phyloP scores from a whole-genome alignment of 495 filamentous ascomycete species.

The Podospora comata region DNA sequence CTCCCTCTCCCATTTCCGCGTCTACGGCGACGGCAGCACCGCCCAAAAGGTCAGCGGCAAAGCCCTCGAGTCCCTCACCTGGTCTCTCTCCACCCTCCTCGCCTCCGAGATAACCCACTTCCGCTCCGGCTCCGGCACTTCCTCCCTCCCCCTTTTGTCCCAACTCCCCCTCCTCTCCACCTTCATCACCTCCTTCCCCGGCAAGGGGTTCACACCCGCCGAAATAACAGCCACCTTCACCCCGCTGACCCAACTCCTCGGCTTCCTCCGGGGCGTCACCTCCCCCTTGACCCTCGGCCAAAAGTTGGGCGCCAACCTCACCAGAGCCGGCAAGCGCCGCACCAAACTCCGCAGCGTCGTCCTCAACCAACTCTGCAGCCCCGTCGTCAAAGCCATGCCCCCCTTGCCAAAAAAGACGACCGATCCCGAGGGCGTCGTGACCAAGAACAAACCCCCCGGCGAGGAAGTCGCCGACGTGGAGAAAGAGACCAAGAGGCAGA shows the following conservation, averaged over 20 bases:
- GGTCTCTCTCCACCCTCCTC: slow-evolving; percentile 20
- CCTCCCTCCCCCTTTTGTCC: slow-evolving; percentile 8
- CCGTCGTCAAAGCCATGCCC: slow-evolving; percentile 3
- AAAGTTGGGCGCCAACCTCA: slow-evolving; percentile 16
- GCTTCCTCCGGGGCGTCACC: slow-evolving; percentile 13
- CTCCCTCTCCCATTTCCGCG: not conserved
- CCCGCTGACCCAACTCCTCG: slow-evolving; percentile 12
- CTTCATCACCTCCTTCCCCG: slow-evolving; percentile 17
- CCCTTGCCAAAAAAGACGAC: not conserved
- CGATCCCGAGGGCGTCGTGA: not conserved
- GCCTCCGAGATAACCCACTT: slow-evolving; percentile 18
- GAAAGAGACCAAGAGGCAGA: slow-evolving; percentile 1
- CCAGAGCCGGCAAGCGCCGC: slow-evolving; percentile 12
- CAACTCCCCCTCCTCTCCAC: slow-evolving; percentile 17
- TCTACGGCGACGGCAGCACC: not conserved
- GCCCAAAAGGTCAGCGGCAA: slow-evolving; percentile 13
- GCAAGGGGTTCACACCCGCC: not conserved
- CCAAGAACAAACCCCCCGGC: slow-evolving; percentile 11
- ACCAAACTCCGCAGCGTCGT: slow-evolving; percentile 15
- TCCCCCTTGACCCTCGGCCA: slow-evolving; percentile 10
- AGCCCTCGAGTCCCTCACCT: slow-evolving; percentile 11
- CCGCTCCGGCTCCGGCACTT: slow-evolving; percentile 11
- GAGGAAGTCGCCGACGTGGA: slow-evolving; percentile 14
- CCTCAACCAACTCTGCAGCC: slow-evolving; percentile 5
- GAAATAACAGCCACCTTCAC: not conserved